Conservation (phyloP, 768 basidiomycete species). For the Clitopilus hobsonii region DNA sequence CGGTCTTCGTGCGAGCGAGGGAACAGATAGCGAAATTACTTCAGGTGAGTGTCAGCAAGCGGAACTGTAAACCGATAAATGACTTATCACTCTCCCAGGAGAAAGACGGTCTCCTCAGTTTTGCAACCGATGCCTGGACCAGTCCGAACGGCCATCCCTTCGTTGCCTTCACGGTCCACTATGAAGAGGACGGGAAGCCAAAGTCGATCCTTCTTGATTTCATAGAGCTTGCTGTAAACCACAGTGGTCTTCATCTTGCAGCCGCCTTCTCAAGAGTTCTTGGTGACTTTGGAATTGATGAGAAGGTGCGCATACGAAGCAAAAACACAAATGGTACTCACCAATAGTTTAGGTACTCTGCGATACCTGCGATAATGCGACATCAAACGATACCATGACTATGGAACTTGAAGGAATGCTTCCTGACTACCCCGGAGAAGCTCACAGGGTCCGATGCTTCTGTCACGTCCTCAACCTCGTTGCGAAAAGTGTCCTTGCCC, state of each 20-base stretch:
- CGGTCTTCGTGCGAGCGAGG: constrained; percentile 15
- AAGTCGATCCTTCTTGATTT: constrained; percentile 24
- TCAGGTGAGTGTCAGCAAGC: constrained; percentile 10
- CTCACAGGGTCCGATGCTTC: constrained; percentile 26
- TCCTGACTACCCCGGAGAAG: constrained; percentile 13
- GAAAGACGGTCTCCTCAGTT: constrained; percentile 23
- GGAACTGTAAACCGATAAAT: background rate
- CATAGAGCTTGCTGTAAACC: constrained; percentile 26
- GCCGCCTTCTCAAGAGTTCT: constrained; percentile 20
- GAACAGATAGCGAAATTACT: constrained; percentile 21
- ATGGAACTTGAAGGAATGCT: constrained; percentile 18
- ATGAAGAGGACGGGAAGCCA: constrained; percentile 18
- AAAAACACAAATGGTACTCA: background rate
- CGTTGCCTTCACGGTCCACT: constrained; percentile 23
- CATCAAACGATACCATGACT: constrained; percentile 30
- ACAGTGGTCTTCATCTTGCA: constrained; percentile 23
- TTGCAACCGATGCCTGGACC: constrained; percentile 30
- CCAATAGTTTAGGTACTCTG: constrained; percentile 20
- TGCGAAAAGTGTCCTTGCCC: constrained; percentile 12
- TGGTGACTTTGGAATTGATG: constrained; percentile 22
- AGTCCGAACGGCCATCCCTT: constrained; percentile 26
- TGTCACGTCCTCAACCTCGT: constrained; percentile 21
- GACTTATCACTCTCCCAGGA: constrained; percentile 16
- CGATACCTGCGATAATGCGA: constrained; percentile 27
- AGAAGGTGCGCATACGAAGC: constrained; percentile 21